Conservation (phyloP, 495 filamentous ascomycete species). For the Penicillium canariense region DNA sequence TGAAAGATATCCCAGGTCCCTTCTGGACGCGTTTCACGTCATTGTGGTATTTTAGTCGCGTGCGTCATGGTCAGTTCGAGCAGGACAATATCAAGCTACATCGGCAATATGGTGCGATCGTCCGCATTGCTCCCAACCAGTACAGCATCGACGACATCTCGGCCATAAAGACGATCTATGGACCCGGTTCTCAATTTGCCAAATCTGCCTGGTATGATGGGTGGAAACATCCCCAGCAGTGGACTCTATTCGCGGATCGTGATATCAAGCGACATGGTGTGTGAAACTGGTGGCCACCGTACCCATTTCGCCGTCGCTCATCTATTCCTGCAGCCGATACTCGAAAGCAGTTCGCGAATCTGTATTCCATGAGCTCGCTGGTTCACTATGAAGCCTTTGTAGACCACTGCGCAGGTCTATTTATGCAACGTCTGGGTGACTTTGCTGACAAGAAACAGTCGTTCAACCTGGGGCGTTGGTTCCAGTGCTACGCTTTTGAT, state of each 20-base stretch:
- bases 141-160: slow-evolving; percentile 48
- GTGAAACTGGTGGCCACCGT: background rate
- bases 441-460: slow-evolving; percentile 29
- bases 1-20: slow-evolving; percentile 52
- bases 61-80: slow-evolving; percentile 44
- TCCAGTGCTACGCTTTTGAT: slow-evolving; percentile 60
- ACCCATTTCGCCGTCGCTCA: background rate
- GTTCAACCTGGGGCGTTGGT: slow-evolving; percentile 52
- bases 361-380: slow-evolving; percentile 54
- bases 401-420: slow-evolving; percentile 49
- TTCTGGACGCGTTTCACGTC: slow-evolving; percentile 52
- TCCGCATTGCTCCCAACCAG: slow-evolving; percentile 49
- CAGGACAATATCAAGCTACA: slow-evolving; percentile 47
- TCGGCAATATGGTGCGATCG: slow-evolving; percentile 36
- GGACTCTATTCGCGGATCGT: slow-evolving; percentile 42
- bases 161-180: slow-evolving; percentile 47
- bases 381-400: slow-evolving; percentile 55
- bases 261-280: slow-evolving; percentile 43
- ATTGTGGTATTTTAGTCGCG: slow-evolving; percentile 52
- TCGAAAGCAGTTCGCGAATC: slow-evolving; percentile 39
- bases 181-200: slow-evolving; percentile 35
- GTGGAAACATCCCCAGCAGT: slow-evolving; percentile 37
- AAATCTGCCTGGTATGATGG: slow-evolving; percentile 42
- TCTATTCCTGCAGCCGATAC: slow-evolving; percentile 26
- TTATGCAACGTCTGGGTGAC: slow-evolving; percentile 44